phyloP scores from a whole-genome alignment of 2,329 filamentous ascomycete genomes.

The Coniochaeta hoffmannii region DNA sequence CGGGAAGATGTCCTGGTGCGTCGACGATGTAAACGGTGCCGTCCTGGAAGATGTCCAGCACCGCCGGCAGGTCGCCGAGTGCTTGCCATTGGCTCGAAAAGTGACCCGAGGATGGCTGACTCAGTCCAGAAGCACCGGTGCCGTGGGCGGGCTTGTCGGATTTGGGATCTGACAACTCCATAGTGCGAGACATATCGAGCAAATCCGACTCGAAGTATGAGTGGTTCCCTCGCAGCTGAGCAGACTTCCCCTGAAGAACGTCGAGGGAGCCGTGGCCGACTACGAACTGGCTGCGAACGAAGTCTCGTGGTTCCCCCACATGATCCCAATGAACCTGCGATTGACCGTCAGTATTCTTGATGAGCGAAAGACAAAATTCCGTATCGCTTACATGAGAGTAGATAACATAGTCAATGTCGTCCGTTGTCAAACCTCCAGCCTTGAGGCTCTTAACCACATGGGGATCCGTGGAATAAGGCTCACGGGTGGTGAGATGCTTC shows the following conservation, averaged over 20 bases:
- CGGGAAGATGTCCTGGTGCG: conserved; percentile 38
- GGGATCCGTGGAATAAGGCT: conserved; percentile 31
- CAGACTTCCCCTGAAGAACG: conserved; percentile 20
- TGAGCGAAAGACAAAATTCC: not conserved
- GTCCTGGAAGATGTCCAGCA: conserved; percentile 33
- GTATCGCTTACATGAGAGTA: conserved; percentile 29
- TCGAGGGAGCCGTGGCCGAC: conserved; percentile 34
- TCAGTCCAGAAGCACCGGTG: not conserved
- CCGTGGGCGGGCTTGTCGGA: not conserved
- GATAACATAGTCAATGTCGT: conserved; percentile 19
- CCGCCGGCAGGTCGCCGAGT: conserved; percentile 7
- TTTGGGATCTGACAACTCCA: conserved; percentile 9
- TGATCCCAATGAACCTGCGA: conserved; percentile 38
- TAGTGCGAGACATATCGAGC: conserved; percentile 22
- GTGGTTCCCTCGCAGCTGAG: conserved; percentile 17
- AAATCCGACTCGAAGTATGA: conserved; percentile 35
- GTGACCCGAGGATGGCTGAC: not conserved
- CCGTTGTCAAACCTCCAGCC: conserved; percentile 7
- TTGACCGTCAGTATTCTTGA: not conserved
- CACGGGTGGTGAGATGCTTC: conserved; percentile 32
- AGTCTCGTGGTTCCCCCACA: conserved; percentile 39
- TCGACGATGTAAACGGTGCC: conserved; percentile 36
- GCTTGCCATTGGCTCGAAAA: conserved; percentile 8
- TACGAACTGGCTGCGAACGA: conserved; percentile 34
- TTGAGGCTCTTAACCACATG: conserved; percentile 20